These are phyloP conservation scores for Aureobasidium sp. DNA, from an alignment of 2,329 filamentous ascomycete species.

Conservation along the genomic window DNA sequence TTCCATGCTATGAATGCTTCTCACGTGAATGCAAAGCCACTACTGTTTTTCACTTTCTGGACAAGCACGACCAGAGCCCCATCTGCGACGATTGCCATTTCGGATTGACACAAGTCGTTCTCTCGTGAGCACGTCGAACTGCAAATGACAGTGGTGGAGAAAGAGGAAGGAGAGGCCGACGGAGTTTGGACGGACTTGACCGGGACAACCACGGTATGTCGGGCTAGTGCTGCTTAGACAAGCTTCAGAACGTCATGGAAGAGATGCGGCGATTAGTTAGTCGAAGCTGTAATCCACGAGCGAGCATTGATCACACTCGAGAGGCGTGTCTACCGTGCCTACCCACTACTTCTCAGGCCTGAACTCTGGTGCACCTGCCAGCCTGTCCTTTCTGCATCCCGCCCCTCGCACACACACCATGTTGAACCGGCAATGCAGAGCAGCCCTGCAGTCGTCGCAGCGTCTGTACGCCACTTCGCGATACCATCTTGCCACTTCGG, in stretches of 20 bases:
- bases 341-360: neutral
- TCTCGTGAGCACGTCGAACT: neutral
- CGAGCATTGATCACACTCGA: slow-evolving; percentile 1
- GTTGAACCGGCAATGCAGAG: slow-evolving; percentile 54
- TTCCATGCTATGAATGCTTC: neutral
- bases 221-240: slow-evolving; percentile 33
- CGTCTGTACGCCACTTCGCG: slow-evolving; percentile 24
- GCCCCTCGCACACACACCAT: neutral
- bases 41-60: too few species aligned
- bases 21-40: neutral
- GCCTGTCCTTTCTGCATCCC: slow-evolving; percentile 12
- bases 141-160: neutral
- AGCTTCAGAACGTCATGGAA: slow-evolving; percentile 32
- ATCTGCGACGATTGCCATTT: too few species aligned
- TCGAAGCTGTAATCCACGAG: slow-evolving; percentile 13
- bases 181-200: slow-evolving; percentile 2
- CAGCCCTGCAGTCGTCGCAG: slow-evolving; percentile 36
- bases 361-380: neutral
- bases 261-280: slow-evolving; percentile 2
- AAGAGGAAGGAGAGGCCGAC: neutral
- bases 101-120: neutral
- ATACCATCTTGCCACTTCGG: slow-evolving; percentile 21
- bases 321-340: neutral
- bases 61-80: too few species aligned
- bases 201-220: slow-evolving; percentile 1